Base-by-base conservation (phyloP, 768 basidiomycete species). In the Tulasnella sp. region DNA sequence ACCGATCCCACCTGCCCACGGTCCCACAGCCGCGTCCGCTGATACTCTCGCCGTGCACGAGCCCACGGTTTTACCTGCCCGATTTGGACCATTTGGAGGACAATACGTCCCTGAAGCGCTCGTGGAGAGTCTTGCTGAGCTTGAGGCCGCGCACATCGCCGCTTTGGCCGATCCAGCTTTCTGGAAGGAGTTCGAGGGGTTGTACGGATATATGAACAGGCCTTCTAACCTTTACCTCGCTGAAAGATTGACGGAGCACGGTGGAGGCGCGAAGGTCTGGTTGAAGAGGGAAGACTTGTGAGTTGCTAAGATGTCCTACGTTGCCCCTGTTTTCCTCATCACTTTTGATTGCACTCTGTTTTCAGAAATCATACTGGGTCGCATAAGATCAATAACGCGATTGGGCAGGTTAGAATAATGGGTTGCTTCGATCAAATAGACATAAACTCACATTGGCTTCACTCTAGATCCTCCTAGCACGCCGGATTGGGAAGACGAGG, bases 351-450 rank as follows among this genome's bases (percentile, higher is more conserved):
- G n/a, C n/a, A n/a, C n/a, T n/a, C n/a, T n/a, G n/a, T n/a, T 49
- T 11, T 2, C 21, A 90, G 87, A 60, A 99, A 99, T 70, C 94
- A 98, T 69, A 98, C 96, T 0, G 96, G 96, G 15, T 97, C 93
- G 9, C 96, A 99, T 73, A 99, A 98, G 72, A 98, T 99, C 68
- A 98, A 98, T 73, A 99, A 99, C 70, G 94, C 94, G 22, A 85
- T 99, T 60, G 96, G 96, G 34, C 93, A 94, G 78, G 86, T 83
- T 65, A 62, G 75, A 58, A n/a, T n/a, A n/a, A n/a, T n/a, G n/a
- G n/a, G n/a, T n/a, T n/a, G n/a, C n/a, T n/a, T n/a, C n/a, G n/a
- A n/a, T n/a, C n/a, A n/a, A n/a, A n/a, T n/a, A n/a, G n/a, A n/a
- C n/a, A n/a, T n/a, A n/a, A n/a, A n/a, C n/a, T n/a, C n/a, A n/a